Base-by-base conservation (phyloP, 2,329 filamentous ascomycete species). In the Raffaelea albimanens region DNA sequence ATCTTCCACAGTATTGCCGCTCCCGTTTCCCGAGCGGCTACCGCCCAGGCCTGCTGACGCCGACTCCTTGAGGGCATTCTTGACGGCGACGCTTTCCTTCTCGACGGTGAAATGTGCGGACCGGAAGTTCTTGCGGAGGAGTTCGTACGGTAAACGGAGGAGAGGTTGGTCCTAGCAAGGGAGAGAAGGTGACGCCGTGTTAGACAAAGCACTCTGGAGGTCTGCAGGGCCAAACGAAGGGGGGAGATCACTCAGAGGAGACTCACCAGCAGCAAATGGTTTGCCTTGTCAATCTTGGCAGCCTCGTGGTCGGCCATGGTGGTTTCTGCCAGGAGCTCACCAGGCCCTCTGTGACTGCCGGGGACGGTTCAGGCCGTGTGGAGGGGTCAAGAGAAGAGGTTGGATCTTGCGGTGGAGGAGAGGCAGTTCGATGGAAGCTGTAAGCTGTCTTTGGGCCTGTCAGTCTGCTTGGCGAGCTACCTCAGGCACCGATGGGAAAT, bases 71-170 rank as follows among this genome's bases (percentile, higher is more conserved):
- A 83, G 72, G 11, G 73, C 66, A 20, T 77, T 74, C 58, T 80
- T 80, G 53, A 88, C 67, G 43, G 72, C 71, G 18, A 74, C 72
- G 52, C 78, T 80, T 56, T 86, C 80, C 61, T 82, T 83, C 61
- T 91, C 86, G 62, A 89, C 78, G 53, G 79, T 72, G 59, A 84
- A 82, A 62, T 89, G 86, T 40, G 85, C 85, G 3, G 83, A 81
- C 59, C 95, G 93, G 68, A 97, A 94, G 68, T 95, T 97, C 64
- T 93, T 91, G 48, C 89, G 85, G 20, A 94, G 82, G 49, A 96
- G 84, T 63, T 97, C 93, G 66, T 91, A 85, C 18, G 93, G 93
- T 20, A 97, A 80, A 31, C 90, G 88, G 56, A 98, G 81, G 55
- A 97, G 85, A 4, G 91, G 85, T 76, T 97, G 91, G 61, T 98